Conservation (phyloP, 352 stramenopile genomes). For the Globisporangium polare region DNA sequence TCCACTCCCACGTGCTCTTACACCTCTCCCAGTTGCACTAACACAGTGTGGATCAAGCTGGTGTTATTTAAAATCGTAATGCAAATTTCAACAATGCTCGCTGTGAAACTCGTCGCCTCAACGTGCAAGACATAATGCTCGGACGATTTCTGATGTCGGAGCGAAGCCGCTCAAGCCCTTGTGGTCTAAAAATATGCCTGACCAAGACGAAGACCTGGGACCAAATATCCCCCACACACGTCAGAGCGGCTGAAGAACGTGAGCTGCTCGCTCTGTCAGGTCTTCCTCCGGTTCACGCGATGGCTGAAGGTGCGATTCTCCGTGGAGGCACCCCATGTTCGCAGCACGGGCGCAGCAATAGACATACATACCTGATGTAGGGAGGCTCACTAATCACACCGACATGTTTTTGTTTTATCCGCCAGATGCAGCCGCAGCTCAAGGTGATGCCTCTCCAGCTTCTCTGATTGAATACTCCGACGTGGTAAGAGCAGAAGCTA, state of each 20-base stretch:
- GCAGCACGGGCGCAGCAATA: neutral
- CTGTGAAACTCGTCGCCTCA: neutral
- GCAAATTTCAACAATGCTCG: slow-evolving; percentile 8
- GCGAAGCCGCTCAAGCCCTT: neutral
- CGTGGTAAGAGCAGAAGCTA: neutral
- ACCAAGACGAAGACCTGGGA: neutral
- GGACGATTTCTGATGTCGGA: neutral
- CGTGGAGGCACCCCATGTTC: neutral
- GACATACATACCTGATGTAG: too few species aligned
- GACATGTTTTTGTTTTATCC: too few species aligned
- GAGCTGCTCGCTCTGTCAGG: neutral
- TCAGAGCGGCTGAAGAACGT: neutral
- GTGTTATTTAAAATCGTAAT: slow-evolving; percentile 12
- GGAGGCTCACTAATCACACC: too few species aligned
- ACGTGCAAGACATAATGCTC: neutral
- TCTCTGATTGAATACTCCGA: neutral
- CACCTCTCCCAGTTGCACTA: slow-evolving; percentile 3
- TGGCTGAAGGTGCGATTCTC: neutral
- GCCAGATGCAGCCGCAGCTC: neutral
- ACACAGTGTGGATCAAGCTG: slow-evolving; percentile 3
- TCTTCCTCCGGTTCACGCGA: neutral
- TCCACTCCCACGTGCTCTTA: neutral
- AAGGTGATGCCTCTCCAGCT: neutral
- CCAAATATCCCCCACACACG: neutral
- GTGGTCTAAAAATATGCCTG: slow-evolving; percentile 1